These are phyloP conservation scores for Oryza nivara DNA, from an alignment of 176 grass and related monocot genomes.

Conservation along the genomic window DNA sequence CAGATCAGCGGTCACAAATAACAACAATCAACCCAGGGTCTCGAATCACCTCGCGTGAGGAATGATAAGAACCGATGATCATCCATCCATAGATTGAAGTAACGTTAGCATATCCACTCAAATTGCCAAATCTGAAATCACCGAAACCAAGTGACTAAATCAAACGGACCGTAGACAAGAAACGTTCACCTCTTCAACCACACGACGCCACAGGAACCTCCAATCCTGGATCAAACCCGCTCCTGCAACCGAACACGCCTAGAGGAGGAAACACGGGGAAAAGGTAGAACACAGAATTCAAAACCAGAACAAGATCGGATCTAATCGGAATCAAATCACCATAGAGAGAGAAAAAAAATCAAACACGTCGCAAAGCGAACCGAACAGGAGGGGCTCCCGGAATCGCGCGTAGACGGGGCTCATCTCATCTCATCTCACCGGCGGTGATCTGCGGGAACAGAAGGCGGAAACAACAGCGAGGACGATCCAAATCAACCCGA, in stretches of 20 bases:
- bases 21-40: conserved; percentile 16
- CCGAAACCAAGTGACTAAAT: conserved; percentile 29
- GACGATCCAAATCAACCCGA: conserved; percentile 1
- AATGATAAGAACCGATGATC: background rate
- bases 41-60: conserved; percentile 3
- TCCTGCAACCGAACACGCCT: conserved; percentile 33
- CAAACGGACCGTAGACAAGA: background rate
- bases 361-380: background rate
- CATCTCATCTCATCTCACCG: background rate
- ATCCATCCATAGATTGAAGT: background rate
- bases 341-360: no score
- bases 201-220: background rate
- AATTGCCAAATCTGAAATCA: conserved; percentile 27
- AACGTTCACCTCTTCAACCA: conserved; percentile 45
- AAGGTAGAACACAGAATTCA: background rate
- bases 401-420: background rate
- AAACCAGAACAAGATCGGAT: background rate
- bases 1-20: conserved; percentile 1
- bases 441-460: conserved; percentile 26
- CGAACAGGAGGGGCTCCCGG: background rate
- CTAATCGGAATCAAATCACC: background rate
- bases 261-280: background rate
- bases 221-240: background rate
- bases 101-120: background rate
- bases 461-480: background rate